A percentile compares a stretch with the other conserved stretches of the same genome.
phyloP scores from a whole-genome alignment of 2,329 filamentous ascomycete genomes.

The Ceratocystis colombiana region DNA sequence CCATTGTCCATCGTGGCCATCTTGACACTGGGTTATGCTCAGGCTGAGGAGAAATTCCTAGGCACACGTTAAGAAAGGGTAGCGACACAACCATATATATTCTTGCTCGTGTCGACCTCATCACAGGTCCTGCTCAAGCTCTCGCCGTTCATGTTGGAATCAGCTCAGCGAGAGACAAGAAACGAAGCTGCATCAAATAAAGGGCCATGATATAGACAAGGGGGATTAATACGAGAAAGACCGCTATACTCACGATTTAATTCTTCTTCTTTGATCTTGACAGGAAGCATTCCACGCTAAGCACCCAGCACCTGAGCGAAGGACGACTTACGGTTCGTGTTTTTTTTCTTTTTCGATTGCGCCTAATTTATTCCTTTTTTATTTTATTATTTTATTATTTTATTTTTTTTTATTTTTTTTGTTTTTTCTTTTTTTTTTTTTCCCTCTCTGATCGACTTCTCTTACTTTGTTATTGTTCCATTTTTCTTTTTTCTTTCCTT shows the following conservation, averaged over 20 bases:
- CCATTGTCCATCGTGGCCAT: too few relatives aligned
- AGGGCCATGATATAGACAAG: not conserved
- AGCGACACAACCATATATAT: too few relatives aligned
- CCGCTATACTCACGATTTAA: not conserved
- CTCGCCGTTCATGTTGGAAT: not conserved
- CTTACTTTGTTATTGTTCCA: not conserved
- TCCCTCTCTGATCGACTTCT: not conserved
- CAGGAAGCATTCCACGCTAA: conserved; percentile 9
- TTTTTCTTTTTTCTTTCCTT: conserved; percentile 26
- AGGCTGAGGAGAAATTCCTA: too few relatives aligned
- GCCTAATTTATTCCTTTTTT: conserved; percentile 12
- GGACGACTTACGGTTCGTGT: not conserved
- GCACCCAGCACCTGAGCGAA: conserved; percentile 4
- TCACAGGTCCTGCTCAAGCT: too few relatives aligned
- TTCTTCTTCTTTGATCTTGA: not conserved
- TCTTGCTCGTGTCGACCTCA: too few relatives aligned
- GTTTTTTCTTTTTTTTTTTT: conserved; percentile 9
- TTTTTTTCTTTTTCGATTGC: conserved; percentile 6
- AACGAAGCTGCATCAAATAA: not conserved
- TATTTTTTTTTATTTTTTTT: not conserved
- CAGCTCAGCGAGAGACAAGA: not conserved
- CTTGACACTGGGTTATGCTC: too few relatives aligned
- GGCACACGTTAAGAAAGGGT: too few relatives aligned
- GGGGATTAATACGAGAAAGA: not conserved
- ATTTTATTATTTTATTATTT: conserved; percentile 1